phyloP scores from a whole-genome alignment of 75 land plant genomes.

The Isoetes taiwanensis region DNA sequence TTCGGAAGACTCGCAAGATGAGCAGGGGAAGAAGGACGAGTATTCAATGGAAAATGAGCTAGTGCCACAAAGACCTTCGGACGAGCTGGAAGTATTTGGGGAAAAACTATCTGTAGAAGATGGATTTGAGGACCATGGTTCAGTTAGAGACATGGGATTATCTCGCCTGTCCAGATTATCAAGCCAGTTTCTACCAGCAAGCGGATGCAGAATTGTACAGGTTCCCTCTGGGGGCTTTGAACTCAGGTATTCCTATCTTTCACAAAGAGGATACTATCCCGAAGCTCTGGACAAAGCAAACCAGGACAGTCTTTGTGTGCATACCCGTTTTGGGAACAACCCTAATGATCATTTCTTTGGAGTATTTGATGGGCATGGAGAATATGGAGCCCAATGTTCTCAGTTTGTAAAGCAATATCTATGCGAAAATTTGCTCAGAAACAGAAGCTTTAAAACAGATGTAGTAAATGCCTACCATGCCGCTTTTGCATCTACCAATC shows the following conservation, averaged over 20 bases:
- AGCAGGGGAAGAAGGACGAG: too few species aligned
- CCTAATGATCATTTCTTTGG: conserved; percentile 81
- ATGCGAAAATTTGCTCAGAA: conserved; percentile 33
- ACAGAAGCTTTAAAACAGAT: conserved; percentile 30
- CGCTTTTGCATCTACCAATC: conserved; percentile 40
- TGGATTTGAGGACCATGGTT: too few species aligned
- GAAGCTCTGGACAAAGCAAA: conserved; percentile 70
- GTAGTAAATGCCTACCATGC: conserved; percentile 45
- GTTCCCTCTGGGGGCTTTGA: conserved; percentile 39
- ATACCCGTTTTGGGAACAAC: conserved; percentile 38
- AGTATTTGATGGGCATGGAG: conserved; percentile 92
- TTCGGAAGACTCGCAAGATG: too few species aligned
- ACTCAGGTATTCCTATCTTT: conserved; percentile 42
- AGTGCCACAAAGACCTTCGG: too few species aligned
- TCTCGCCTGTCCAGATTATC: conserved; percentile 54
- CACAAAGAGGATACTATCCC: conserved; percentile 78
- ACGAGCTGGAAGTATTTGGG: too few species aligned
- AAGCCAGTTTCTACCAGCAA: conserved; percentile 73
- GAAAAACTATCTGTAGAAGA: too few species aligned
- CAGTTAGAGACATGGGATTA: conserved; percentile 75
- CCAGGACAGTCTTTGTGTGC: conserved; percentile 67
- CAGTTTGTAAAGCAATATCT: conserved; percentile 49
- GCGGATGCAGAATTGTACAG: conserved; percentile 51
- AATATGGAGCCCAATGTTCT: conserved; percentile 63
- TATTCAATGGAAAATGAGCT: too few species aligned